Evolutionary conservation across 306 rosid species (phyloP), one percentile per base, ranked within the genome.

Genomic region (Comarum palustre): DNA sequence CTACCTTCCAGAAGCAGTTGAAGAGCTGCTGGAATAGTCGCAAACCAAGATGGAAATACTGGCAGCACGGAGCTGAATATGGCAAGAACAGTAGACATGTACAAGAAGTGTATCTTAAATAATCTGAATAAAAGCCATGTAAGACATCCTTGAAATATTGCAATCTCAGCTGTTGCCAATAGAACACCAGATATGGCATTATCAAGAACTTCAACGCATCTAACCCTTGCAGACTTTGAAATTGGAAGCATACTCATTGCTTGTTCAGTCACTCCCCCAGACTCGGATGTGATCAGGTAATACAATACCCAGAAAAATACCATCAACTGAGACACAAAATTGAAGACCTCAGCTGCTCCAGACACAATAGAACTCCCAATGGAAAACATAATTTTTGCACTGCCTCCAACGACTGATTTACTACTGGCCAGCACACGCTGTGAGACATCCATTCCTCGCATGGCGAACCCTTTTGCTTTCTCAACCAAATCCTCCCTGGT

Each of bases 231-330:
- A 0, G 86, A 68, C 14, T 65, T 77, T 27, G 93, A 81, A 47
- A 94, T 88, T 4, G 99, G 99, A 66, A 94, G 83, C 99, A 94
- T 91, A 66, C 73, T 55, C 82, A 94, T 81, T 32, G 82, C 95
- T 81, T 94, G 96, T 73, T 90, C 91, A n/a, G 99, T 94, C 46
- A 94, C 99, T 72, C 97, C 99, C 36, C 99, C 99, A n/a, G 94
- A 86, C 61, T 91, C 96, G 1, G 99, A 81, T 34, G 99, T 94
- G 65, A 91, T 94, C 71, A 94, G 92, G 75, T 87, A 89, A 71
- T 91, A 94, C 84, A 94, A 79, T 76, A 91, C 90, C 99, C 97
- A 91, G 76, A 91, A 84, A 72, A 94, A 94, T 41, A 94, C 96
- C 91, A 94, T 87, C 2, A 86, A 71, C 71, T 94, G 99, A 54